Percentiles rank a stretch among this genome's conserved stretches.
These are phyloP conservation scores for Cryptosporidium tyzzeri DNA, from an alignment of 169 alveolate species.

Conservation along the genomic window DNA sequence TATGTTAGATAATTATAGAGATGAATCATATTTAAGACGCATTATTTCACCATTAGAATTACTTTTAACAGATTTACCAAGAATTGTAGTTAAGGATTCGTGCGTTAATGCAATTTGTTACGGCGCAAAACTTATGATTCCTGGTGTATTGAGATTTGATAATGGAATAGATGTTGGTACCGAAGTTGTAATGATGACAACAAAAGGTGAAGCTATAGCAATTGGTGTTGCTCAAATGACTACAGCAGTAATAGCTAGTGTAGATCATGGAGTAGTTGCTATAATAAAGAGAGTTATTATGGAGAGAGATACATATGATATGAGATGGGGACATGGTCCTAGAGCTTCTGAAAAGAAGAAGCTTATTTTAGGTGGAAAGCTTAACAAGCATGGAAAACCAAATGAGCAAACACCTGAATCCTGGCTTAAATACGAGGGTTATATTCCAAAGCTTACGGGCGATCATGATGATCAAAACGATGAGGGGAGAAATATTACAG, in stretches of 20 bases:
- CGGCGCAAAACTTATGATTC: slow-evolving; percentile 99
- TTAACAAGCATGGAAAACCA: slow-evolving; percentile 95
- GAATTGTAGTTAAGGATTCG: slow-evolving; percentile 99
- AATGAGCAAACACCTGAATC: slow-evolving; percentile 94
- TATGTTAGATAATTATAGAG: slow-evolving; percentile 92
- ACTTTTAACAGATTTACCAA: slow-evolving; percentile 93
- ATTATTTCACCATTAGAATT: slow-evolving; percentile 97
- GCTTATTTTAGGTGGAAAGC: slow-evolving; percentile 94
- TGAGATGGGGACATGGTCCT: slow-evolving; percentile 99
- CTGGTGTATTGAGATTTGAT: slow-evolving; percentile 99
- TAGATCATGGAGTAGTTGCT: slow-evolving; percentile 99
- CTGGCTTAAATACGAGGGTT: slow-evolving; percentile 91
- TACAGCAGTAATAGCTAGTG: slow-evolving; percentile 98
- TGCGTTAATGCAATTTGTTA: slow-evolving; percentile 99
- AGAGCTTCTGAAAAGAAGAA: slow-evolving; percentile 98
- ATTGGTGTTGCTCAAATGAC: slow-evolving; percentile 99
- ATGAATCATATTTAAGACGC: slow-evolving; percentile 96
- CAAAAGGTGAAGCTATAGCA: slow-evolving; percentile 99
- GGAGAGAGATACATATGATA: slow-evolving; percentile 99
- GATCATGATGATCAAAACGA: slow-evolving; percentile 78
- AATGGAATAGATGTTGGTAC: slow-evolving; percentile 95
- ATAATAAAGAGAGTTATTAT: slow-evolving; percentile 98
- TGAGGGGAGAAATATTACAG: background rate
- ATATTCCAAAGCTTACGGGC: slow-evolving; percentile 86
- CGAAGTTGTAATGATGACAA: slow-evolving; percentile 97